Base-by-base conservation (phyloP, 2,329 filamentous ascomycete species). In the Neonectria hederae region DNA sequence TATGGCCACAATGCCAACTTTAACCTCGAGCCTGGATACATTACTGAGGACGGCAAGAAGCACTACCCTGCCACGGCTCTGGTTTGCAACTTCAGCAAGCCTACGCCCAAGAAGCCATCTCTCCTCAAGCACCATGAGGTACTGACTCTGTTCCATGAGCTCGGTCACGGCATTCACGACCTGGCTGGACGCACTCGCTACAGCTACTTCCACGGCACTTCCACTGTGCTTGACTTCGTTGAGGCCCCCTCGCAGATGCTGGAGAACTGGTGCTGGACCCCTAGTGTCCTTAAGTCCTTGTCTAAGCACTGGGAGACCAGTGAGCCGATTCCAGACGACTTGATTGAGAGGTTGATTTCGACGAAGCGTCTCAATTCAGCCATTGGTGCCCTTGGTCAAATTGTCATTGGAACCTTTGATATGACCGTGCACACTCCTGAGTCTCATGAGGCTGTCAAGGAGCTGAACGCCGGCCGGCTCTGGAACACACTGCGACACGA, bases 1-100 rank as follows among this genome's bases (percentile, higher is more conserved):
- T 95, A 95, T 76, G 90, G 91, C 17, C 92, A 95, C 74, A 92
- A 92, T 6, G 92, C 92, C 73, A 95, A 95, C 82, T 95, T 96
- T 82, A 92, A 90, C 78, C 79, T 96, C 2, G 89, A 93, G 78
- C 91, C 92, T 1, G 91, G 91, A 24, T 93, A 87, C 79, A 80
- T 89, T 60, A 82, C 85, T 62, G 82, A 86, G 56, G 87, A 93
- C 65, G 92, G 91, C 66, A 89, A 87, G 38, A 86, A 91, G 59
- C 85, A 89, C 61, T 94, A 94, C 76, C 92, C 92, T 6, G 90
- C 90, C 1, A 95, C 92, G 0, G 91, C 92, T 1, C 83, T 95
- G 11, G 92, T 95, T 11, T 95, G 92, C 85, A 95, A 95, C 81
- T 95, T 95, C 77, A 92, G 89, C 75, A 94, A 94, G 79, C 90